Base-by-base conservation (phyloP, 2,329 filamentous ascomycete genomes). In the Alternaria incomplexa region DNA sequence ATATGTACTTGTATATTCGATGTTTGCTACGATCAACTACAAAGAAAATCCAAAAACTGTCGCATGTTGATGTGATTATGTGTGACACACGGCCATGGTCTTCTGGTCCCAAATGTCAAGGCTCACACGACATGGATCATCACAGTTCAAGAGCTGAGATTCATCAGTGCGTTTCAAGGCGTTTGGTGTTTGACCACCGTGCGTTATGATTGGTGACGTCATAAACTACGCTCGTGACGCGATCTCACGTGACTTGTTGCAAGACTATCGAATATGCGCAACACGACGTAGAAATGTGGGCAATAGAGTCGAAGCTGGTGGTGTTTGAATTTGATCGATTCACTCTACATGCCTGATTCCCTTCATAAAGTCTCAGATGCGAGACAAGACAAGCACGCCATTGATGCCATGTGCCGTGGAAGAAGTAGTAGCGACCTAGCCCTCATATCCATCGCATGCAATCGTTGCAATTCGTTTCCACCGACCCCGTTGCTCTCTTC, bases 331-430 rank as follows among this genome's bases (percentile, higher is more conserved):
- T 70, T 71, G 68, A 75, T 77, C 71, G 68, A 76, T 77, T 77
- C 74, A 76, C 72, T 75, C 73, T 77, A 77, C 72, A 74, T 73
- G 73, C 68, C 67, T 66, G 66, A 71, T 68, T 62, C 68, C 63
- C 63, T 70, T 66, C 66, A 65, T 70, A 59, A 65, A 70, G 58
- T 66, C 71, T 65, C 67, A 65, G 66, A 68, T 65, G 62, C 58
- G 69, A 72, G 67, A 69, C 60, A 72, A 71, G 65, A 68, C 62
- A 71, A 70, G 69, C 69, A 73, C 69, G 66, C 67, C 66, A 64
- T 50, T 60, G 59, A 69, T 63, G 64, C 65, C 67, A 63, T 73
- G 69, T 76, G 67, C 70, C 63, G 48, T 47, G 44, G 53, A 61
- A 60, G 52, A 46, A 61, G 61, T 55, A 63, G 65, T 68, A 68